Base-by-base conservation (phyloP, 1,284 basidiomycete genomes). In the Ceratobasidium theobromae region DNA sequence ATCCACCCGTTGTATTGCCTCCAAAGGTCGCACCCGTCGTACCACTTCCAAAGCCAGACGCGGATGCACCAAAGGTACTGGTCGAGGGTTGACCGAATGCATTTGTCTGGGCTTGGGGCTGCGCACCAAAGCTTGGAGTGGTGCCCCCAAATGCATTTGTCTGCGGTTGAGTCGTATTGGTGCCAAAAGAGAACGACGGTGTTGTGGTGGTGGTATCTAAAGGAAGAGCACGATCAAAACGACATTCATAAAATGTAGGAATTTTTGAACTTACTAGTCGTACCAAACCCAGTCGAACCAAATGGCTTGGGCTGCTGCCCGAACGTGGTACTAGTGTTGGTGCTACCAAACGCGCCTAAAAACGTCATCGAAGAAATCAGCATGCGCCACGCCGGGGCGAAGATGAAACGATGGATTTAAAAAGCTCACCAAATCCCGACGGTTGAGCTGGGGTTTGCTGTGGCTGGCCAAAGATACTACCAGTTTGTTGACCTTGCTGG, bases 281-380 rank as follows among this genome's bases (percentile, higher is more conserved):
- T 82, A 71, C 87, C 85, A 75, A 90, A 89, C 11, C 86, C 88
- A 6, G 82, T 70, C 49, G 46, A 53, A 41, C 70, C 68, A 67
- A 67, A 68, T 4, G 86, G 43, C 18, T 45, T 73, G 62, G 88
- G 83, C 84, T 69, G n/a, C n/a, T n/a, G 88, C 86, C 49, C 49
- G 23, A 62, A 62, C 1, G 46, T 73, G 23, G 77, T 76, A 40
- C 66, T 75, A 30, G 78, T 72, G 32, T 77, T 74, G 66, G 78
- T 69, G 11, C 77, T 74, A 32, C 80, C 84, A 76, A 91, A 91
- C 49, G 82, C 80, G 68, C 86, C 88, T 85, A 66, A 45, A 25
- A 18, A 48, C 33, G 48, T 48, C 11, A 25, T 25, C 5, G 3
- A 23, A 52, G 3, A 52, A 12, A 52, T 62, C 33, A 62, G 35